Evolutionary conservation across 257 asterid species (phyloP).

Genomic region (Plantago ovata): DNA sequence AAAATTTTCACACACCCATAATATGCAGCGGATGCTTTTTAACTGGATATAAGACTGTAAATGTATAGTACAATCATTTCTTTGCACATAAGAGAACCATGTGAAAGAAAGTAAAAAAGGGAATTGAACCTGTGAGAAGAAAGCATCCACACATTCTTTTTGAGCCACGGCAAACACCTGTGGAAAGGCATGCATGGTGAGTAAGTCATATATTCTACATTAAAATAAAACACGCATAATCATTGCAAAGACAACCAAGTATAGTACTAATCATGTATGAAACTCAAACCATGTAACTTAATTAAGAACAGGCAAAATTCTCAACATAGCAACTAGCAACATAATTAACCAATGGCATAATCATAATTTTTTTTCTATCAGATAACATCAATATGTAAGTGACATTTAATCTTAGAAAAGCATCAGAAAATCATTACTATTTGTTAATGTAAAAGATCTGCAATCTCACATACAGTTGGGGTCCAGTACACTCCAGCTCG

Average conservation of each 20-base stretch:
- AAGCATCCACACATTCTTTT: constrained; percentile 80
- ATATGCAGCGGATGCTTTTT: constrained; percentile 5
- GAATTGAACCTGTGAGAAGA: constrained; percentile 88
- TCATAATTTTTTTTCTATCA: not conserved
- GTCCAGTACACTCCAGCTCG: constrained; percentile 99
- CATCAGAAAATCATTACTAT: not conserved
- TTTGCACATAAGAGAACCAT: too few relatives aligned
- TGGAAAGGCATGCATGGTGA: constrained; percentile 24
- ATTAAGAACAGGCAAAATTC: constrained; percentile 7
- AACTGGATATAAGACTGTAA: constrained; percentile 10
- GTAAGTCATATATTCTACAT: constrained; percentile 11
- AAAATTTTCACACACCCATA: not conserved
- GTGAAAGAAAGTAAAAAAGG: too few relatives aligned
- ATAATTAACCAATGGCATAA: not conserved
- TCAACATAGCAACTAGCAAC: constrained; percentile 1
- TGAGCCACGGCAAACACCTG: constrained; percentile 96
- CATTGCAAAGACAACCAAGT: not conserved
- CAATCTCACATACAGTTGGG: constrained; percentile 66
- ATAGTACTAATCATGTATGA: constrained; percentile 4
- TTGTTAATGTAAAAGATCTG: constrained; percentile 15
- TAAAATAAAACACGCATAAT: not conserved
- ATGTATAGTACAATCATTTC: not conserved
- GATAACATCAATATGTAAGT: constrained; percentile 11
- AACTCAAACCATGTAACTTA: not conserved
- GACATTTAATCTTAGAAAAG: too few relatives aligned